These are phyloP conservation scores for Rubia yunnanensis DNA, from an alignment of 257 asterid species.

Conservation along the genomic window DNA sequence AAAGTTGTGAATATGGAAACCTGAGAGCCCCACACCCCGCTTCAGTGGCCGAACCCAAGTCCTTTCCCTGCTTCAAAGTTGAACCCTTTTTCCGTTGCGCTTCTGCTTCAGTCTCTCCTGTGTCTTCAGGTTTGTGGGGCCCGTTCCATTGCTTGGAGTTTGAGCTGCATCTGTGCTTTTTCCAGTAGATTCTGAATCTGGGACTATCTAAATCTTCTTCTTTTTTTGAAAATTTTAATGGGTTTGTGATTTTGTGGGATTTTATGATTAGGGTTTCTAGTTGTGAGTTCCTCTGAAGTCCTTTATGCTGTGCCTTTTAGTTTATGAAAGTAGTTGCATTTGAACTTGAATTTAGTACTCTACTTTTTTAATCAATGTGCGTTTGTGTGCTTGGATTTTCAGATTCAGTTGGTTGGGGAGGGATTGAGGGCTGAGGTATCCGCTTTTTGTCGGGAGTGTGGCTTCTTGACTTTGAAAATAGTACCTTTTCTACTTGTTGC, in stretches of 20 bases:
- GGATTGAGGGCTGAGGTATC: slow-evolving; percentile 19
- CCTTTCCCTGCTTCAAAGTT: slow-evolving; percentile 10
- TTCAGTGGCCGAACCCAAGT: slow-evolving; percentile 6
- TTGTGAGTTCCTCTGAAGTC: neutral
- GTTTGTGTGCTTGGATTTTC: slow-evolving; percentile 14
- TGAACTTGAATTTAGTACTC: too few species aligned
- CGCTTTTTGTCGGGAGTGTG: slow-evolving; percentile 20
- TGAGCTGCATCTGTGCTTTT: slow-evolving; percentile 6
- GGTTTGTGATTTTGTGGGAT: slow-evolving; percentile 5
- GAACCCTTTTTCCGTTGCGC: slow-evolving; percentile 2
- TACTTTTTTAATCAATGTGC: neutral
- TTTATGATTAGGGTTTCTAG: neutral
- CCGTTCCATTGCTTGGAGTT: neutral
- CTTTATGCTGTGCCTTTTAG: neutral
- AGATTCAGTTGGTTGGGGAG: slow-evolving; percentile 36
- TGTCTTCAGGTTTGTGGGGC: slow-evolving; percentile 19
- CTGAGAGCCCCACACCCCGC: slow-evolving; percentile 11
- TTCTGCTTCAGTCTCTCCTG: slow-evolving; percentile 5
- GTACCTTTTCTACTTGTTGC: slow-evolving; percentile 27
- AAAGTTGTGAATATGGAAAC: neutral
- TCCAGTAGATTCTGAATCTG: slow-evolving; percentile 29
- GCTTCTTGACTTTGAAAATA: slow-evolving; percentile 11
- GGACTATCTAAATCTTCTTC: slow-evolving; percentile 2
- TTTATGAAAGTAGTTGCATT: neutral
- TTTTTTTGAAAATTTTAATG: slow-evolving; percentile 10